Evolutionary conservation across 1,284 basidiomycete species (phyloP).

Genomic region (Lentinula novae-zelandiae): DNA sequence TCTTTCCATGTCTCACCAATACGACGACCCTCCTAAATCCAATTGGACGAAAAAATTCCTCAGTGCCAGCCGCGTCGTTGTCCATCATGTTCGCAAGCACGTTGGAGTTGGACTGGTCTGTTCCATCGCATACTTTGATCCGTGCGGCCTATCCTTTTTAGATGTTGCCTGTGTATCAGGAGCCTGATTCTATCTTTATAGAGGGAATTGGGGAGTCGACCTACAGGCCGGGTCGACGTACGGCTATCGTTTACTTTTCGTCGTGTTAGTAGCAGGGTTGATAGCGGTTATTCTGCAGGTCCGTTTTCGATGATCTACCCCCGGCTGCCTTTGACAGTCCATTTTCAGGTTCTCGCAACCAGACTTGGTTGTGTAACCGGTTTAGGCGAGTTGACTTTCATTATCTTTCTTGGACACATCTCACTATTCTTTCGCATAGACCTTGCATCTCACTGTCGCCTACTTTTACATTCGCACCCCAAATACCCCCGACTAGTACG

Average conservation of each 20-base stretch:
- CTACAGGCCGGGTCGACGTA: constrained; percentile 71
- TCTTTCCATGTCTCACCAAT: background rate
- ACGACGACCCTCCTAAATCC: constrained; percentile 5
- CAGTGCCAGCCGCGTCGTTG: constrained; percentile 24
- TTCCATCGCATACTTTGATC: constrained; percentile 65
- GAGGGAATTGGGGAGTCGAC: constrained; percentile 77
- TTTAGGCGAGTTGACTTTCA: constrained; percentile 40
- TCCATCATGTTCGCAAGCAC: constrained; percentile 49
- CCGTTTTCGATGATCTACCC: constrained; percentile 8
- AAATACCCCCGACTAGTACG: constrained; percentile 59
- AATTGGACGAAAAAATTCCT: constrained; percentile 21
- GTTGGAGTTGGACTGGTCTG: constrained; percentile 57
- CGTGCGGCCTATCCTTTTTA: constrained; percentile 34
- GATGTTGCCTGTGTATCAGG: background rate
- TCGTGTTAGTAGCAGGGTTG: constrained; percentile 82
- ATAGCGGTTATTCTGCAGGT: constrained; percentile 81
- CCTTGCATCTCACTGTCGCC: constrained; percentile 70
- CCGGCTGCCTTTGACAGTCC: background rate
- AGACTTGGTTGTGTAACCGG: constrained; percentile 70
- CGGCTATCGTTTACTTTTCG: constrained; percentile 85
- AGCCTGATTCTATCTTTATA: constrained; percentile 20
- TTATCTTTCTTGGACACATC: background rate
- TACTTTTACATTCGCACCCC: constrained; percentile 65
- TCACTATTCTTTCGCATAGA: constrained; percentile 33
- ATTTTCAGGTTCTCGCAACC: constrained; percentile 50